Evolutionary conservation across 106 monocot genomes (phyloP).

Genomic region (Triglochin maritima): DNA sequence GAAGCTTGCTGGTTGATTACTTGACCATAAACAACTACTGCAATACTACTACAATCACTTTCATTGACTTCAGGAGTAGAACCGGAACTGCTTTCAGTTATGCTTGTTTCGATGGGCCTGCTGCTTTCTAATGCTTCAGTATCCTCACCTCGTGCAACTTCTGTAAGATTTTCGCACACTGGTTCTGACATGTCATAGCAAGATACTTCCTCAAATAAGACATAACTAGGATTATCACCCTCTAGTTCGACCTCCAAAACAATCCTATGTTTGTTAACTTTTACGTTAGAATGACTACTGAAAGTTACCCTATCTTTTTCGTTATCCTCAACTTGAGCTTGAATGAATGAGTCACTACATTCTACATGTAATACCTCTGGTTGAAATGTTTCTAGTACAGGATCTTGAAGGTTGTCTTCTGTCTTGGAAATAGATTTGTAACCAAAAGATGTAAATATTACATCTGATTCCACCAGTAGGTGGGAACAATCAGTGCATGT

Average conservation of each 20-base stretch:
- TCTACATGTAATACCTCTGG: neutral
- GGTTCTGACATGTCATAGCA: neutral
- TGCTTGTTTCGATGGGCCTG: neutral
- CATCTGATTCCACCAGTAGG: neutral
- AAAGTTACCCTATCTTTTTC: neutral
- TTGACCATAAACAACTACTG: neutral
- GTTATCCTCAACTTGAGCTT: neutral
- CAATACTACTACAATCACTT: neutral
- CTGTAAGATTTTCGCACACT: neutral
- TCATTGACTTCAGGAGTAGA: neutral
- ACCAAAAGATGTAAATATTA: neutral
- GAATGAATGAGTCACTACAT: neutral
- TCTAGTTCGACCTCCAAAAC: neutral
- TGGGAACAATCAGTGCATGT: neutral
- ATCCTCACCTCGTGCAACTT: neutral
- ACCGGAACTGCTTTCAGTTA: neutral
- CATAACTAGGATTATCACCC: neutral
- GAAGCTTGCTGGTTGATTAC: neutral
- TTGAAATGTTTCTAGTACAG: neutral
- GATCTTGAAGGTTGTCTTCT: neutral
- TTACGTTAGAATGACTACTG: too few species aligned
- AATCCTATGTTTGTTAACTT: neutral
- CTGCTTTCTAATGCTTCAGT: neutral
- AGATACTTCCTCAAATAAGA: neutral
- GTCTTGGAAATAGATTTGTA: neutral